phyloP scores from a whole-genome alignment of 2,329 filamentous ascomycete genomes.

The Fusarium nurragi region DNA sequence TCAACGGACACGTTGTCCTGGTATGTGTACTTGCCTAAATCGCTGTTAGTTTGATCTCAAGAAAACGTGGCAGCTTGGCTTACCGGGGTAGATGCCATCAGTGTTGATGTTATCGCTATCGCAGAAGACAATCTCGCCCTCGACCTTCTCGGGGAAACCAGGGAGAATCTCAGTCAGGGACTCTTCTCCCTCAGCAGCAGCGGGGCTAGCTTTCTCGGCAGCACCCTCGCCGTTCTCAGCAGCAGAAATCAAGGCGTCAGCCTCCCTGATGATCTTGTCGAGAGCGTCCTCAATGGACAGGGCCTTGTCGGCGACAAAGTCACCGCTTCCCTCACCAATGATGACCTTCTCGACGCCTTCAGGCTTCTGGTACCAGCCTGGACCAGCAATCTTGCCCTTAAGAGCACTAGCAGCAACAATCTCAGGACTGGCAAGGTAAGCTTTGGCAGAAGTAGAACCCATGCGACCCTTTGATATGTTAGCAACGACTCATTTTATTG shows the following conservation, averaged over 20 bases:
- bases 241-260: slow-evolving; percentile 68
- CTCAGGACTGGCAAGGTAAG: slow-evolving; percentile 89
- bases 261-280: slow-evolving; percentile 74
- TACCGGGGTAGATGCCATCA: slow-evolving; percentile 89
- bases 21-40: slow-evolving; percentile 82
- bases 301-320: slow-evolving; percentile 70
- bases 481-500: neutral
- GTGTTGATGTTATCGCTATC: slow-evolving; percentile 72
- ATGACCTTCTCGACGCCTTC: slow-evolving; percentile 73
- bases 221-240: slow-evolving; percentile 56
- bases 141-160: slow-evolving; percentile 84
- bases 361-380: slow-evolving; percentile 80
- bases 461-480: slow-evolving; percentile 72
- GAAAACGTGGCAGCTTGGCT: slow-evolving; percentile 50
- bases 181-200: slow-evolving; percentile 47
- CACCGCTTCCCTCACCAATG: slow-evolving; percentile 76
- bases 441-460: slow-evolving; percentile 72
- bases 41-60: neutral
- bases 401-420: slow-evolving; percentile 92
- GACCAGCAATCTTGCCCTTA: slow-evolving; percentile 74
- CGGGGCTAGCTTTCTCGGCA: neutral
- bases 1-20: slow-evolving; percentile 81
- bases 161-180: slow-evolving; percentile 76
- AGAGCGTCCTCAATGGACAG: slow-evolving; percentile 75
- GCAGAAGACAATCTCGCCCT: slow-evolving; percentile 84